phyloP scores from a whole-genome alignment of 768 basidiomycete species.

The Kwoniella sp. region DNA sequence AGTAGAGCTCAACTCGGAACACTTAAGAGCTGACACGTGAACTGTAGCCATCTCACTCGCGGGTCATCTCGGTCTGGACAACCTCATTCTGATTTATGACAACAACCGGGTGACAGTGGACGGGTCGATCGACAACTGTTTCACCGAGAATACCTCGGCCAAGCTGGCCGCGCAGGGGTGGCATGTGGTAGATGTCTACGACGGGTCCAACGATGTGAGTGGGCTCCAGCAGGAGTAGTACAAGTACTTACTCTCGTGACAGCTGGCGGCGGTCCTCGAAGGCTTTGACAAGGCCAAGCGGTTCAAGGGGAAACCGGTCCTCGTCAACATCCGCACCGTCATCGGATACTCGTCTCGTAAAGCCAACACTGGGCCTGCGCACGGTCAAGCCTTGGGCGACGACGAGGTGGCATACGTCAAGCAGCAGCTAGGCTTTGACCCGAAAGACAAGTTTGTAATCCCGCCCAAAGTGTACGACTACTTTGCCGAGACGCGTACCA shows the following conservation, averaged over 20 bases:
- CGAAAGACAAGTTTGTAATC: slow-evolving; percentile 39
- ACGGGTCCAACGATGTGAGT: slow-evolving; percentile 39
- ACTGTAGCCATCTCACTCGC: slow-evolving; percentile 42
- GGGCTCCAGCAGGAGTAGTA: too few species aligned
- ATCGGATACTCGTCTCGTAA: slow-evolving; percentile 44
- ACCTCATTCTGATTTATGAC: slow-evolving; percentile 49
- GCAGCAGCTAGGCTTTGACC: slow-evolving; percentile 39
- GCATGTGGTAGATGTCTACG: slow-evolving; percentile 46
- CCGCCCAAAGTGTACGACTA: slow-evolving; percentile 43
- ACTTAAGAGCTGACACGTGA: too few species aligned
- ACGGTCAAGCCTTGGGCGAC: slow-evolving; percentile 44
- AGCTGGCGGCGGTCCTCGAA: slow-evolving; percentile 39
- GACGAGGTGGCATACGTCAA: slow-evolving; percentile 48
- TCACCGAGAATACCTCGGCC: slow-evolving; percentile 49
- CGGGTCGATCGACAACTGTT: slow-evolving; percentile 45
- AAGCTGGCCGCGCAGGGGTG: slow-evolving; percentile 42
- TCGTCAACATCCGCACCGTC: slow-evolving; percentile 46
- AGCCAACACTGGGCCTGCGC: slow-evolving; percentile 36
- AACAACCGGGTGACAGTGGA: slow-evolving; percentile 48
- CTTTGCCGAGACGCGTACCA: slow-evolving; percentile 33
- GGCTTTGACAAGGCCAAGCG: slow-evolving; percentile 41
- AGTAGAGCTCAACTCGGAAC: slow-evolving; percentile 1
- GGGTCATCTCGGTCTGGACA: slow-evolving; percentile 47
- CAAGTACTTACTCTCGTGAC: too few species aligned
- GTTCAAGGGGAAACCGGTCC: slow-evolving; percentile 41